These are phyloP conservation scores for Trichoderma polysporum DNA, from an alignment of 2,329 filamentous ascomycete species.

Conservation along the genomic window DNA sequence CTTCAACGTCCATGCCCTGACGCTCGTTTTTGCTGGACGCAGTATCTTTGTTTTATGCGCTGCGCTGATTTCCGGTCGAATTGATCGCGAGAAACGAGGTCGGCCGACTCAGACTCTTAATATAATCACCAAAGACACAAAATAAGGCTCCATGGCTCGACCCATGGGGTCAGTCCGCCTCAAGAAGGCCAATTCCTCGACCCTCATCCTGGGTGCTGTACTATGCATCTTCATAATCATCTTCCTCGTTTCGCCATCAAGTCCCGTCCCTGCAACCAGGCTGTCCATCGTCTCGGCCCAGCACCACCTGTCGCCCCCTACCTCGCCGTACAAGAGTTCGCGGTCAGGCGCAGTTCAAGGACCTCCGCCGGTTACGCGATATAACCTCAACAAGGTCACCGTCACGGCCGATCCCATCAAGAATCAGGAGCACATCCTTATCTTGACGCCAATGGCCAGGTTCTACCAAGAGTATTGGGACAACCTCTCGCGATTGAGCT, in stretches of 20 bases:
- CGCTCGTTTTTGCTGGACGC: constrained; percentile 15
- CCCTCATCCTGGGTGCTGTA: constrained; percentile 67
- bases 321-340: constrained; percentile 42
- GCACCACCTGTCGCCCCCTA: constrained; percentile 46
- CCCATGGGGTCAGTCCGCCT: constrained; percentile 67
- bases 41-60: constrained; percentile 5
- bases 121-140: not conserved
- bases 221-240: constrained; percentile 71
- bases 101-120: not conserved
- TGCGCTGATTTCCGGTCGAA: constrained; percentile 12
- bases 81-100: constrained; percentile 12
- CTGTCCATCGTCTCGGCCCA: constrained; percentile 48
- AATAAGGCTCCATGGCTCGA: constrained; percentile 48
- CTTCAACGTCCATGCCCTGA: constrained; percentile 18
- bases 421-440: constrained; percentile 82
- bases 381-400: constrained; percentile 93
- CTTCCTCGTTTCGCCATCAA: constrained; percentile 58
- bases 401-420: constrained; percentile 71
- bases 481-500: constrained; percentile 78
- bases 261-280: constrained; percentile 45
- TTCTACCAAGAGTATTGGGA: constrained; percentile 98
- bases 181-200: constrained; percentile 77
- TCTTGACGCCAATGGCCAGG: constrained; percentile 87
- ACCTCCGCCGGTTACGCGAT: constrained; percentile 85
- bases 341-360: constrained; percentile 33